These are phyloP conservation scores for Diospyros lotus DNA, from an alignment of 148 eudicot species.

Conservation along the genomic window DNA sequence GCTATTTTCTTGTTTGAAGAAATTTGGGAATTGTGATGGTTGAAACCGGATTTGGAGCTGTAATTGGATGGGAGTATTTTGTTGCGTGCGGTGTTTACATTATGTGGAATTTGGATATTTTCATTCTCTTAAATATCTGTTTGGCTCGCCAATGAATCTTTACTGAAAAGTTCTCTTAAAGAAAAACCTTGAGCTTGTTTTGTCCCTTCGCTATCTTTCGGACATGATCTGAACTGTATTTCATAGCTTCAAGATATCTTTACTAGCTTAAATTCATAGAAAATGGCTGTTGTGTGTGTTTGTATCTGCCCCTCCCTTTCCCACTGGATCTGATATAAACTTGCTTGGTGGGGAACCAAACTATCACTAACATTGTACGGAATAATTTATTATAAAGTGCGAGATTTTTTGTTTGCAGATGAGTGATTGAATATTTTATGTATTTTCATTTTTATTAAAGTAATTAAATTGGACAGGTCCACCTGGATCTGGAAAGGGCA, in stretches of 20 bases:
- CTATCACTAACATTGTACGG: no score
- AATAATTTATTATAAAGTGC: neutral
- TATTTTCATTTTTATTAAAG: neutral
- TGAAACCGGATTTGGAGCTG: neutral
- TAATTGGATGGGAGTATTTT: neutral
- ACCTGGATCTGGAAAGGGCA: constrained; percentile 98
- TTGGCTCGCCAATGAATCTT: neutral
- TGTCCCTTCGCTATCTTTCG: neutral
- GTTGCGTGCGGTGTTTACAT: neutral
- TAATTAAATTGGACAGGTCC: constrained; percentile 51
- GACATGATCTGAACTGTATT: neutral
- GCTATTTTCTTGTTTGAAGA: neutral
- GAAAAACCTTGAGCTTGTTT: constrained; percentile 1
- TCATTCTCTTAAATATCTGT: neutral
- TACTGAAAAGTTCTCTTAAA: neutral
- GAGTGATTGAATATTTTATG: no score
- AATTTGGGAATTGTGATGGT: neutral
- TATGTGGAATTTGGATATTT: neutral
- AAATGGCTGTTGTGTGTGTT: no score
- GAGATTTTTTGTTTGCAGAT: neutral
- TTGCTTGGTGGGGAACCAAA: no score
- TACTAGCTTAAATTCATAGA: neutral
- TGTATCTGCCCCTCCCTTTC: no score
- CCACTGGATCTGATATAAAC: neutral
- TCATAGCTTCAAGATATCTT: neutral